These are phyloP conservation scores for Fraxinus platypoda DNA, from an alignment of 305 asterid species.

Conservation along the genomic window DNA sequence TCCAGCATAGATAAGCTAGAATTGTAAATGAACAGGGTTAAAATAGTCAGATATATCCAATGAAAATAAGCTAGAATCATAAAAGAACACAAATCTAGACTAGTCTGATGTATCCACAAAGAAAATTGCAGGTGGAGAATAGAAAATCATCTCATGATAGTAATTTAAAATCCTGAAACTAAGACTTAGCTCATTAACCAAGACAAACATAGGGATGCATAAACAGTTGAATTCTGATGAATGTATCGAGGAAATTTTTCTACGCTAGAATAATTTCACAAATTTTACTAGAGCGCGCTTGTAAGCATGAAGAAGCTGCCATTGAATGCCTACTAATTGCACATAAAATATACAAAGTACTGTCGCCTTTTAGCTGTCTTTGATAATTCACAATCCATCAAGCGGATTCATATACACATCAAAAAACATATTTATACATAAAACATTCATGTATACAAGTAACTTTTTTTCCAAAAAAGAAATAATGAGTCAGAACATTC, in stretches of 20 bases:
- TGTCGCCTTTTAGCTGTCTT: not conserved
- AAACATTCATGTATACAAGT: not conserved
- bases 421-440: not conserved
- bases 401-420: not conserved
- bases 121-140: not conserved
- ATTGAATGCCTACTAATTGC: not conserved
- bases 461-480: not conserved
- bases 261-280: not conserved
- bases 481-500: not conserved
- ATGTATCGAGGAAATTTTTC: not conserved
- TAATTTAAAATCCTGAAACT: not conserved
- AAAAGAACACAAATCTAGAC: not conserved
- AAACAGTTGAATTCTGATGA: constrained; percentile 6
- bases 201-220: not conserved
- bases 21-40: not conserved
- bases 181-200: not conserved
- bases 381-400: not conserved
- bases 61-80: constrained; percentile 14
- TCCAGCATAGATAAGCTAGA: constrained; percentile 15
- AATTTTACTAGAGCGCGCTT: not conserved
- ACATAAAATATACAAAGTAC: not conserved
- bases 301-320: not conserved
- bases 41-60: not conserved
- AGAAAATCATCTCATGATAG: not conserved
- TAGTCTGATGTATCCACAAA: constrained; percentile 5